Base-by-base conservation (phyloP, 768 basidiomycete species). In the Boletus bicolor region DNA sequence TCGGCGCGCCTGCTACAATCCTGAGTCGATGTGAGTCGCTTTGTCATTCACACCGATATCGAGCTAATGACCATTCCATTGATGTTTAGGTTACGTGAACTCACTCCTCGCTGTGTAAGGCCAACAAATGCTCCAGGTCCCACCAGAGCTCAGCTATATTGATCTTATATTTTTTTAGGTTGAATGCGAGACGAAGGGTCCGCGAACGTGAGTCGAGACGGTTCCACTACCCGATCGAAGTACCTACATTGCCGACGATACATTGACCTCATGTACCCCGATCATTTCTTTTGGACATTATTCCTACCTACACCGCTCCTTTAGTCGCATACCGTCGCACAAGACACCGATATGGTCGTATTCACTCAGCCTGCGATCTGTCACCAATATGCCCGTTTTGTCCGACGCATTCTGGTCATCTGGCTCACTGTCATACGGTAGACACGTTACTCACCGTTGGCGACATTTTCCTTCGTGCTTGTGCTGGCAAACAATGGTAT, bases 71-170 rank as follows among this genome's bases (percentile, higher is more conserved):
- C 5, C 8, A 2, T 3, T 26, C 34, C 39, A 4, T 37, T 4
- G 14, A 9, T 15, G 12, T 26, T 12, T n/a, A 60, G 59, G 61
- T 4, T 62, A 62, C 8, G 36, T 60, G 5, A 62, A 62, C 14
- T 62, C 61, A 0, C 35, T 62, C 9, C 55, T 61, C 9, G 59
- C 39, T 0, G 56, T 62, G 61, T 62, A 48, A 51, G 55, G 5
- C 11, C 28, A 28, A 28, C 28, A 28, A 4, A 28, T 28, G 28
- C 28, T 28, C 17, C 24, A 17, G 4, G 30, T 49, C 24, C 7
- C 32, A 3, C 26, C 2, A 1, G 10, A 4, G 7, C 32, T 51
- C 14, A 35, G 5, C 14, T 10, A 21, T 7, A 4, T 10, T 21
- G 15, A 19, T 6, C 17, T 28, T 32, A 7, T 37, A 17, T 37